phyloP scores from a whole-genome alignment of 169 alveolate genomes.

The Sarcocystis neurona region DNA sequence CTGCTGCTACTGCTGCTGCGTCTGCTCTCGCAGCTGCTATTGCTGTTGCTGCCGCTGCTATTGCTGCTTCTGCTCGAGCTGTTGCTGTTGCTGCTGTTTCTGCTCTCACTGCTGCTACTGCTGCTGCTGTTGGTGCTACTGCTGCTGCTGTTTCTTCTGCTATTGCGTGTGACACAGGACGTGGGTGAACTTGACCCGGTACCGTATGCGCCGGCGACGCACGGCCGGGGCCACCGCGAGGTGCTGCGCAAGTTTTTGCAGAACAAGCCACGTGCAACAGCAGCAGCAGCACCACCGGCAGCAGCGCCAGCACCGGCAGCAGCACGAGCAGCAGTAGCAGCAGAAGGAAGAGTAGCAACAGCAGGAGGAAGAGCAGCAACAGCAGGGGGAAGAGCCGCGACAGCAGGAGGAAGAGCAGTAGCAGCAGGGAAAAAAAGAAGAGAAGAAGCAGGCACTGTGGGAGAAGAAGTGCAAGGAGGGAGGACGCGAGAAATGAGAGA shows the following conservation, averaged over 20 bases:
- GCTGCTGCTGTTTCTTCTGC: too few relatives aligned
- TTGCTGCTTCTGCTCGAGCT: too few relatives aligned
- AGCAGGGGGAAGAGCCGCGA: conserved; percentile 25
- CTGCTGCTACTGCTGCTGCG: too few relatives aligned
- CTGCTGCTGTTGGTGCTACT: not conserved
- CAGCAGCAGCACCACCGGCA: conserved; percentile 54
- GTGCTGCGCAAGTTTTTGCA: conserved; percentile 71
- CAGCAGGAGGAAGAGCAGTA: conserved; percentile 13
- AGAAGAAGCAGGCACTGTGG: conserved; percentile 45
- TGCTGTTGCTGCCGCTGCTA: too few relatives aligned
- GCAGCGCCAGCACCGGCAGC: conserved; percentile 70
- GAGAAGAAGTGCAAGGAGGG: conserved; percentile 45
- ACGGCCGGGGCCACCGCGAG: conserved; percentile 75
- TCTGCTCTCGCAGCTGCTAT: too few relatives aligned
- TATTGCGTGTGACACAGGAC: too few relatives aligned
- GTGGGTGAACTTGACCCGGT: conserved; percentile 83
- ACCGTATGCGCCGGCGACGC: conserved; percentile 78
- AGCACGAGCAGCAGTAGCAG: conserved; percentile 28
- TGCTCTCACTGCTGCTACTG: not conserved
- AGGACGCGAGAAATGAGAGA: not conserved
- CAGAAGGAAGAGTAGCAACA: not conserved
- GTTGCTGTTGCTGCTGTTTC: not conserved
- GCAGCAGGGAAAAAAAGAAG: too few relatives aligned
- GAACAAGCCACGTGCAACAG: conserved; percentile 21
- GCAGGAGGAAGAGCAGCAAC: conserved; percentile 41